phyloP scores from a whole-genome alignment of 108 stramenopile species.

The Skeletonema potamos region DNA sequence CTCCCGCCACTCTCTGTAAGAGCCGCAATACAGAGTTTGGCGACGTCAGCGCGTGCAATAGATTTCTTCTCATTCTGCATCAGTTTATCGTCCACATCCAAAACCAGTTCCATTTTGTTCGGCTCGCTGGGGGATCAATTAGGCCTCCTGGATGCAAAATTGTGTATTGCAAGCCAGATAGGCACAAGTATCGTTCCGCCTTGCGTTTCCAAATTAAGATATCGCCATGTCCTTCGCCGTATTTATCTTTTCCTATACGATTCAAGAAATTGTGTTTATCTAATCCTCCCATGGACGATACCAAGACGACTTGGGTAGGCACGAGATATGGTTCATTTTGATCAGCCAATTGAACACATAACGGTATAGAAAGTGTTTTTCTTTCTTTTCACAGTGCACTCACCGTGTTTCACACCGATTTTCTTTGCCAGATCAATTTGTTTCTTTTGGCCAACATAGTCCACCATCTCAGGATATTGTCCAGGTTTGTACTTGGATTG shows the following conservation, averaged over 20 bases:
- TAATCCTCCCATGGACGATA: conserved; percentile 89
- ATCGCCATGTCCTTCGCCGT: conserved; percentile 80
- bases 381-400: background rate
- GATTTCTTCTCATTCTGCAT: conserved; percentile 50
- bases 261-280: conserved; percentile 88
- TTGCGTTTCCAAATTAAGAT: conserved; percentile 91
- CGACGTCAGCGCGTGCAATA: conserved; percentile 84
- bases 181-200: conserved; percentile 76
- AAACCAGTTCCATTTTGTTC: conserved; percentile 51
- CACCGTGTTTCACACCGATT: conserved; percentile 77
- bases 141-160: conserved; percentile 92
- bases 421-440: conserved; percentile 86
- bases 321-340: background rate
- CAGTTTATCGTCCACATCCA: conserved; percentile 83
- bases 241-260: conserved; percentile 74
- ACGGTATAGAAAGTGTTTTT: background rate
- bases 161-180: conserved; percentile 77
- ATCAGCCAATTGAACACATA: background rate
- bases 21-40: conserved; percentile 73
- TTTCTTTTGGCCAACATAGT: conserved; percentile 70
- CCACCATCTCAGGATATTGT: conserved; percentile 76
- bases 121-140: conserved; percentile 58
- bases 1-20: conserved; percentile 47
- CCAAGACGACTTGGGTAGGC: conserved; percentile 8
- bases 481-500: conserved; percentile 61